Conservation (phyloP, 2,329 filamentous ascomycete species). For the Zalaria obscura region DNA sequence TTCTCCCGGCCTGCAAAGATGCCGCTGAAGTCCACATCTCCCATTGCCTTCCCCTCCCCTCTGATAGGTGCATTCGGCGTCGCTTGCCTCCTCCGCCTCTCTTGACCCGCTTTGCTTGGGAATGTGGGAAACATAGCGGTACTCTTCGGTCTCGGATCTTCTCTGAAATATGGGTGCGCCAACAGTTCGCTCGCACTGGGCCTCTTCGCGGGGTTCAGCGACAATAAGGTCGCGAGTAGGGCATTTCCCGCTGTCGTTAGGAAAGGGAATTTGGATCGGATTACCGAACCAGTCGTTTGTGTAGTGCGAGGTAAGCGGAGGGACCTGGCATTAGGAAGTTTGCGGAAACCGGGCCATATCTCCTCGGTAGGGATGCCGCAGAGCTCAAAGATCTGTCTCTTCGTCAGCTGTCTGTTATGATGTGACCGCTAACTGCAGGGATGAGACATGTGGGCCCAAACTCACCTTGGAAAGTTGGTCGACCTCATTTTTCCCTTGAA, state of each 20-base stretch:
- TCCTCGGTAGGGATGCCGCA: constrained; percentile 75
- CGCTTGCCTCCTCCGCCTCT: constrained; percentile 56
- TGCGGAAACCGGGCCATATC: constrained; percentile 73
- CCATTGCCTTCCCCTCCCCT: constrained; percentile 40
- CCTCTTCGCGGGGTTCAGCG: constrained; percentile 57
- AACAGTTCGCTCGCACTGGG: constrained; percentile 63
- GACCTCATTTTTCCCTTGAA: constrained; percentile 86
- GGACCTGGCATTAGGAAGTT: constrained; percentile 72
- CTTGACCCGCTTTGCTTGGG: constrained; percentile 85
- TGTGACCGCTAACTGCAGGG: too few species aligned
- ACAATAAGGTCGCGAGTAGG: constrained; percentile 56
- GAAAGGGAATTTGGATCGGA: constrained; percentile 68
- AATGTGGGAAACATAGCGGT: constrained; percentile 94
- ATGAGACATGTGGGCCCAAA: constrained; percentile 2
- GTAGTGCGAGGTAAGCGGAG: constrained; percentile 43
- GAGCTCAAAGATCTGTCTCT: constrained; percentile 60
- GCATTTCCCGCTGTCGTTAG: constrained; percentile 60
- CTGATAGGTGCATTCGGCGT: constrained; percentile 75
- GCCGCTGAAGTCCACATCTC: constrained; percentile 33
- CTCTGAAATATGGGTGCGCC: constrained; percentile 68
- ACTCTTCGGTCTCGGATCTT: constrained; percentile 80
- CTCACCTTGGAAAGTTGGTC: constrained; percentile 61
- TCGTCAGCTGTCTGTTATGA: too few species aligned
- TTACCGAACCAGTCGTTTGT: constrained; percentile 37
- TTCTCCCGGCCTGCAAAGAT: constrained; percentile 35